Evolutionary conservation across 2,329 filamentous ascomycete species (phyloP).

Genomic region (Monosporascus sp.): DNA sequence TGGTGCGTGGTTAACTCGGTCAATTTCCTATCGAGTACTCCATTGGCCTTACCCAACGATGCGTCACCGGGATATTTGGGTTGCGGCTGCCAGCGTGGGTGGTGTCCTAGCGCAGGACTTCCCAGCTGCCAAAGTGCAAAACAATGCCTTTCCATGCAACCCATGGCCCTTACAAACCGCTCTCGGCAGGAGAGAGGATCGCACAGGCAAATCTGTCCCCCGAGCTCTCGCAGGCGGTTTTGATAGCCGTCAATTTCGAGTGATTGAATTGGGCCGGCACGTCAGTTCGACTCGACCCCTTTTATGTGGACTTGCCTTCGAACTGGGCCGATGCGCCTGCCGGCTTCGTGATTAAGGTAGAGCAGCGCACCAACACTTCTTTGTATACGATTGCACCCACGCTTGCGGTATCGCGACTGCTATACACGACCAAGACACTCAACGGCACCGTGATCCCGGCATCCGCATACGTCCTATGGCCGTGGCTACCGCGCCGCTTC

Average conservation of each 20-base stretch:
- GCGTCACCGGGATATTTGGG: neutral
- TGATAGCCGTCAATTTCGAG: conserved; percentile 3
- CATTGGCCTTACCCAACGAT: neutral
- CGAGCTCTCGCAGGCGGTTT: neutral
- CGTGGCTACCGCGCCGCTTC: conserved; percentile 2
- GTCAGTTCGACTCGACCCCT: conserved; percentile 1
- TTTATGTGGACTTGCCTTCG: neutral
- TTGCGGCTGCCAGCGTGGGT: neutral
- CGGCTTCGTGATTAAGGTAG: conserved; percentile 1
- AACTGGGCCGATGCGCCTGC: neutral
- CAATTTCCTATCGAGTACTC: too few species aligned
- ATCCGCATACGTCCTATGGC: conserved; percentile 6
- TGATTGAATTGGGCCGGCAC: conserved; percentile 5
- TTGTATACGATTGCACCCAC: conserved; percentile 3
- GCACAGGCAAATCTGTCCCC: neutral
- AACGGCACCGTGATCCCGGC: conserved; percentile 6
- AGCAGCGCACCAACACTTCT: conserved; percentile 4
- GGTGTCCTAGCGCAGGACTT: neutral
- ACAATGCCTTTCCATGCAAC: conserved; percentile 1
- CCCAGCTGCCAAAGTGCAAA: neutral
- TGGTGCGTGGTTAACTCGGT: too few species aligned
- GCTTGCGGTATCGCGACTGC: conserved; percentile 3
- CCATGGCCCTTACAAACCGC: neutral
- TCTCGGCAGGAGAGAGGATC: neutral
- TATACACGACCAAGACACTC: conserved; percentile 5